These are phyloP conservation scores for Septoria petroselini DNA, from an alignment of 2,329 filamentous ascomycete genomes.

Conservation along the genomic window DNA sequence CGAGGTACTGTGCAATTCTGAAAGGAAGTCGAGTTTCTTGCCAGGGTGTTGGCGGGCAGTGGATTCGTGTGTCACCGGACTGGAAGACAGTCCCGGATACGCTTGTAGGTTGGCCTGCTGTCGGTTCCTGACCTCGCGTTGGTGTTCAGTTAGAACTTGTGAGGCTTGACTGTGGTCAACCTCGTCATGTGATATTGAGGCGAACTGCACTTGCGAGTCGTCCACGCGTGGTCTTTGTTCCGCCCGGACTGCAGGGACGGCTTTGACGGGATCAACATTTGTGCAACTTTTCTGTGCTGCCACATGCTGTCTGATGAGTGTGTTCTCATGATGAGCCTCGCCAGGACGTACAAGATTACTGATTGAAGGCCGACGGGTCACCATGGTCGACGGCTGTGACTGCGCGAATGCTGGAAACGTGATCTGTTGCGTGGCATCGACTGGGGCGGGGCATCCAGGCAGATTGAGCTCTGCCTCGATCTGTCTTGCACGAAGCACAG, in stretches of 20 bases:
- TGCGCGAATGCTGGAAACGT: background rate
- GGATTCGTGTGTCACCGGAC: slow-evolving; percentile 38
- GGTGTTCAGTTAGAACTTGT: slow-evolving; percentile 73
- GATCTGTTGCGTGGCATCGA: background rate
- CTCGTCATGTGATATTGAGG: slow-evolving; percentile 58
- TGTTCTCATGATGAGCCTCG: slow-evolving; percentile 16
- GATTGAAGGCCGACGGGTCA: slow-evolving; percentile 3
- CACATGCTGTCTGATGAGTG: slow-evolving; percentile 24
- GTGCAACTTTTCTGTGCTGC: slow-evolving; percentile 21
- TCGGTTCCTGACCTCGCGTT: slow-evolving; percentile 71
- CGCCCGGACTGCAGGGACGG: slow-evolving; percentile 11
- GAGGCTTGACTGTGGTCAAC: slow-evolving; percentile 56
- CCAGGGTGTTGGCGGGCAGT: slow-evolving; percentile 25
- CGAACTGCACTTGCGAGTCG: slow-evolving; percentile 77
- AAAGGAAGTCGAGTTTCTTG: slow-evolving; percentile 33
- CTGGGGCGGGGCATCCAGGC: slow-evolving; percentile 43
- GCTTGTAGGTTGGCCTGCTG: slow-evolving; percentile 63
- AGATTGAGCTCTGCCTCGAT: slow-evolving; percentile 52
- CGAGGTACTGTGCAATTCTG: slow-evolving; percentile 21
- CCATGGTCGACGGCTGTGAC: background rate
- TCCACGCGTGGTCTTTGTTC: slow-evolving; percentile 67
- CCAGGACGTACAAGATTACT: background rate
- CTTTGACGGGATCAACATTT: background rate
- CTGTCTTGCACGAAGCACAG: slow-evolving; percentile 60
- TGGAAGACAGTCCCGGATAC: slow-evolving; percentile 66